A percentile compares a stretch with the other conserved stretches of the same genome.
These are phyloP conservation scores for Ceratocystis ficicola DNA, from an alignment of 2,329 filamentous ascomycete genomes.

Conservation along the genomic window DNA sequence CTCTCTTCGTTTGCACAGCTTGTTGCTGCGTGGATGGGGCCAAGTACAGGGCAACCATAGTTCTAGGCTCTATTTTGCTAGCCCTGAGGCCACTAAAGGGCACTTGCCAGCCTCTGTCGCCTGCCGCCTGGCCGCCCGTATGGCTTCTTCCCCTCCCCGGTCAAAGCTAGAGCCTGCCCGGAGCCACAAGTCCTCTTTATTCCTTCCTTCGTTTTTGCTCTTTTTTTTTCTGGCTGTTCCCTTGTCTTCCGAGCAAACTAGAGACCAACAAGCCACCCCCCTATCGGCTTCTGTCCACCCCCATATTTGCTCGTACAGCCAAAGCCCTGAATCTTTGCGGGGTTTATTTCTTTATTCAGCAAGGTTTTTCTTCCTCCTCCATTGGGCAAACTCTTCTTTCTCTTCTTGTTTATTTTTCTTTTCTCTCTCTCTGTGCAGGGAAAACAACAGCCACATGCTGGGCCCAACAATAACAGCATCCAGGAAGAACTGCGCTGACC, in stretches of 20 bases:
- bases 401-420: constrained; percentile 1
- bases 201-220: not conserved
- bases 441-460: too few relatives aligned
- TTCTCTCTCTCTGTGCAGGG: not conserved
- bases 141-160: too few relatives aligned
- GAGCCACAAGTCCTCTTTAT: too few relatives aligned
- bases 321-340: not conserved
- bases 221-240: not conserved
- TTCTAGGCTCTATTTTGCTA: not conserved
- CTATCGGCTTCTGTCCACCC: not conserved
- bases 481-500: not conserved
- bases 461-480: too few relatives aligned
- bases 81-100: not conserved
- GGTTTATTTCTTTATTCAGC: not conserved
- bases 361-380: not conserved
- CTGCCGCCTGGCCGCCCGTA: too few relatives aligned
- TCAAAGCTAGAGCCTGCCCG: too few relatives aligned
- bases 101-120: not conserved
- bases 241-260: not conserved
- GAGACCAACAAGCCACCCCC: not conserved
- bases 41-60: not conserved
- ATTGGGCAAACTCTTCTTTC: not conserved
- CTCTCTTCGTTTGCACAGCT: not conserved
- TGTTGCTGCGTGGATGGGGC: not conserved
- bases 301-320: not conserved